Base-by-base conservation (phyloP, 768 basidiomycete genomes). In the Pulveroboletus sp. region DNA sequence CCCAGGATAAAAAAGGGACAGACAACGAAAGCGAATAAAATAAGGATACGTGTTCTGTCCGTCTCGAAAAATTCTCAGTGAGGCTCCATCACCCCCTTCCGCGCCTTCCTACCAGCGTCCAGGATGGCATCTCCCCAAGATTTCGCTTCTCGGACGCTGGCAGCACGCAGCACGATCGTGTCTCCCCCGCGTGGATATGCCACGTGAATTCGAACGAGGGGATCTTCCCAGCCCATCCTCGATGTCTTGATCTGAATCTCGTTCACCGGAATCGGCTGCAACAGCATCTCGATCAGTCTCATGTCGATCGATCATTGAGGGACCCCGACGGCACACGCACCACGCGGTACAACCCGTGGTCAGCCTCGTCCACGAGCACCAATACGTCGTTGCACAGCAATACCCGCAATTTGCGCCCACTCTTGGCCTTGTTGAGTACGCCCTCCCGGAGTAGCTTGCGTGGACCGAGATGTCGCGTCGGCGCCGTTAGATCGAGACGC, bases 351-450 rank as follows among this genome's bases (percentile, higher is more conserved):
- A 95, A 63, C 12, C 81, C 82, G 53, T 77, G 81, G 23, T 78
- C 78, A 1, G 68, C 66, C 27, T 83, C 84, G 56, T 93, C 90
- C 17, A 91, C 85, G 49, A 98, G 73, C 4, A 97, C 82, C 40
- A 97, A 65, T 35, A 95, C 87, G 62, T 97, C 95, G 60, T 80
- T 95, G 61, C 93, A 97, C 54, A 98, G 67, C 67, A 93, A 83
- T 6, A 76, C 80, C 34, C 82, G 76, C 38, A 97, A 67, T 63
- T 81, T 89, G 43, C 87, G 74, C 4, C 89, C 85, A 51, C 91
- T 93, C 71, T 89, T 93, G 1, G 87, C 77, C 65, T 98, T 98
- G 56, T 74, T 70, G 11, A 96, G 63, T 3, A 74, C 51, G 0
- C 93, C 93, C 62, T 97, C 88, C 53, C 83, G 89, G 27, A 96